Evolutionary conservation across 805 yeast genomes (phyloP), one percentile per base, ranked within the genome.

Genomic region (Myxozyma mucilagina): DNA sequence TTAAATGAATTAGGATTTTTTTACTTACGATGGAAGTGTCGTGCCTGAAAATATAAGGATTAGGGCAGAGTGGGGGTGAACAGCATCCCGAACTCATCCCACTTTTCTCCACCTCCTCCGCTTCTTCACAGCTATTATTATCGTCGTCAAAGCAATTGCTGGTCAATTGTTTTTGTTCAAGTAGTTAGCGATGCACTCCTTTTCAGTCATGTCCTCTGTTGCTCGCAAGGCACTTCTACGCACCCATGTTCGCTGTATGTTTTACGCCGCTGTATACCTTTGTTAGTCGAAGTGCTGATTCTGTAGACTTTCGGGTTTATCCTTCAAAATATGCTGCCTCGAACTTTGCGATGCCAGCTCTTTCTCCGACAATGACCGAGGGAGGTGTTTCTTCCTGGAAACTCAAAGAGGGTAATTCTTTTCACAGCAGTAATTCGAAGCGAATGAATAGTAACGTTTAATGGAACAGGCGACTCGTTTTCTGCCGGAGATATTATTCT

Each of bases 351-450:
- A 93, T 93, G 98, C 99, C 99, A 3, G 97, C 99, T 31, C 90
- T 93, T 97, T 92, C 97, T 4, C 99, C 99, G 47, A 93, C 99
- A 6, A 93, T 93, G 99, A 90, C 91, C 35, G 89, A 86, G 72
- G 99, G 99, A 44, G 97, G 96, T 5, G 82, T 93, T 66, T 89
- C 90, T 11, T 80, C 84, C 57, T 93, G 99, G 99, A 89, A 90
- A 73, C 80, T 86, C 70, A 86, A 91, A 73, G 87, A 82, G 53
- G 90, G 90, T 59, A 52, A 3, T 61, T n/a, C 13, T n/a, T 31
- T 18, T 36, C 29, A 4, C 16, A 9, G 3, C 44, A 53, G 49
- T n/a, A 53, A 13, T 7, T 41, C 20, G 43, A 35, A 24, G 16
- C 10, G 36, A 14, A n/a, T 10, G 39, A n/a, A 38, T 36, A 4